Evolutionary conservation across 2,329 filamentous ascomycete species (phyloP), one percentile per base, ranked within the genome.

Genomic region (Aspergillus amoenus): DNA sequence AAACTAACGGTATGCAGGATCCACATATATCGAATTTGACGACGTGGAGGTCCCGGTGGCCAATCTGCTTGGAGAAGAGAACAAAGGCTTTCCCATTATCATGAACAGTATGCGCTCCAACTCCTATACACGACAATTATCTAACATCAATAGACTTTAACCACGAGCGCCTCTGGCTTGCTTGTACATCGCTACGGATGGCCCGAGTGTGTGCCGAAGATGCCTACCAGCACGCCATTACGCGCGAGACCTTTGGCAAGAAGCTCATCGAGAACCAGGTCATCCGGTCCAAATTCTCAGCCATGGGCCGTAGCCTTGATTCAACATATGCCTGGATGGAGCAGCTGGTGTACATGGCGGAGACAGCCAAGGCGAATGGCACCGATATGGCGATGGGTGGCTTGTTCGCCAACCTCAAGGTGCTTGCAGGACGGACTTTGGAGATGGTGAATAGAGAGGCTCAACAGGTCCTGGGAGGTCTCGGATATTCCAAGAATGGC

Each of bases 71-170:
- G 90, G 90, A 55, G 77, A 88, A 69, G 89, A 93, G 76, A 85
- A 92, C 78, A 88, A 91, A 75, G 90, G 90, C 4, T 91, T 93
- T 67, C 83, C 86, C 55, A 88, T 93, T 34, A 90, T 93, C 66
- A 80, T 93, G 67, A 84, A 82, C 73, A 93, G 66, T 67, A 55
- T 4, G 27, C 9, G 65, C 17, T 11, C 6, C 5, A 47, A 2
- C 21, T 4, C 45, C 11, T 43, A 17, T 17, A 4, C 5, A 5
- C 5, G 15, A 15, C 4, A 11, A 12, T 21, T 21, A 22, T 13
- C 22, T 27, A 40, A 43, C 4, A 7, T n/a, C 5, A 2, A 30
- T 62, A 63, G 76, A 84, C 65, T 85, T 85, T 69, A 84, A 85
- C 64, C 76, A 79, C 17, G 85, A 88, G 68, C 77, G 85, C 7